Base-by-base conservation (phyloP, 257 asterid species). In the Nicotiana noctiflora region DNA sequence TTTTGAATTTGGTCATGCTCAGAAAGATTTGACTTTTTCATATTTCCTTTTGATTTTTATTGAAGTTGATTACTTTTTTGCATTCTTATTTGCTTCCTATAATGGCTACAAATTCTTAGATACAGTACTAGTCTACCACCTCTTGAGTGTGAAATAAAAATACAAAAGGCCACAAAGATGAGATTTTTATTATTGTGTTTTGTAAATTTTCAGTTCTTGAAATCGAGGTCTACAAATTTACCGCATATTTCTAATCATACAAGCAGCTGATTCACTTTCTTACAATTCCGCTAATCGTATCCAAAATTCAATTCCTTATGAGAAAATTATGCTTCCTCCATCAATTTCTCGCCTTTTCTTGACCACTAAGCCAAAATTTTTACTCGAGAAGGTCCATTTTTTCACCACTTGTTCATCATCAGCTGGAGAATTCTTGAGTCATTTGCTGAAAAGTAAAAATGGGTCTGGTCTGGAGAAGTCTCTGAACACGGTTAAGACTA, bases 361-460 rank as follows among this genome's bases (percentile, higher is more conserved):
- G 51, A 9, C 2, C 11, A 44, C 51, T 6, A 44, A 44, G 51
- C 51, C 10, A 44, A 44, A 44, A 6, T 8, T 8, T 44, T 29
- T 76, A 6, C 79, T 85, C 31, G 25, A 55, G 25, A 86, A 37
- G 25, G 8, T 74, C 81, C 34, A 77, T 31, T 76, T 75, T 75
- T 82, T 83, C 88, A 60, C 89, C 75, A 83, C 91, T 10, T 80
- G 60, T 74, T 84, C 92, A 79, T 87, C 78, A 13, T 82, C 92
- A n/a, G 90, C 92, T 14, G 89, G 89, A 85, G 85, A 84, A 29
- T 85, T 90, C 61, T 76, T 89, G 81, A 77, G 80, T 83, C 93
- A 82, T 84, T 81, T 93, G 86, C 88, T 82, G 84, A 82, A 86
- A 52, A 83, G 86, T 49, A 83, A 86, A 81, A 84, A 86, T 32